phyloP scores from a whole-genome alignment of 345 rosid genomes.

The Arabis hirsuta region DNA sequence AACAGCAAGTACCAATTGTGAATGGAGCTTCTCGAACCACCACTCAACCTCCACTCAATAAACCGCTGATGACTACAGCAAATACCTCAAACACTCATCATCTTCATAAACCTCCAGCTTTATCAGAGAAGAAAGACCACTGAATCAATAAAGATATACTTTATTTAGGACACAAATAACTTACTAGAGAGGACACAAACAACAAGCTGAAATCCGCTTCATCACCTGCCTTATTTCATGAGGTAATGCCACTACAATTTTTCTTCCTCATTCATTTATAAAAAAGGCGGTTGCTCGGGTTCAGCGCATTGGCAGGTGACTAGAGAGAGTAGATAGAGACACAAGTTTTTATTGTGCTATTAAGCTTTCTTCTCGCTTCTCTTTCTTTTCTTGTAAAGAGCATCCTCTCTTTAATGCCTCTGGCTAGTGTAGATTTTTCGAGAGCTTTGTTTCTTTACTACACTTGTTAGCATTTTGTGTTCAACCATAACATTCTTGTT shows the following conservation, averaged over 20 bases:
- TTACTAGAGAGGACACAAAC: slow-evolving; percentile 34
- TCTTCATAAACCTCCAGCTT: slow-evolving; percentile 47
- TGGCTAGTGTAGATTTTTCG: slow-evolving; percentile 34
- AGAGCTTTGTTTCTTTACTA: slow-evolving; percentile 36
- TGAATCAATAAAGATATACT: slow-evolving; percentile 23
- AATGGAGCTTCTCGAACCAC: slow-evolving; percentile 54
- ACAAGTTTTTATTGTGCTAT: slow-evolving; percentile 31
- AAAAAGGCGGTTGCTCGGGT: background rate
- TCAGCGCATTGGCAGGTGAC: slow-evolving; percentile 29
- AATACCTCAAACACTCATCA: slow-evolving; percentile 44
- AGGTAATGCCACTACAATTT: slow-evolving; percentile 34
- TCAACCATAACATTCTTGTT: background rate
- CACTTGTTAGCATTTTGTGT: slow-evolving; percentile 24
- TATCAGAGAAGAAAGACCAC: slow-evolving; percentile 43
- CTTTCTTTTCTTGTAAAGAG: slow-evolving; percentile 17
- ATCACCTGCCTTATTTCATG: slow-evolving; percentile 13
- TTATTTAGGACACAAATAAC: slow-evolving; percentile 31
- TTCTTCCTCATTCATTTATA: slow-evolving; percentile 11
- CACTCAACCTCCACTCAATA: slow-evolving; percentile 36
- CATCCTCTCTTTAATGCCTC: slow-evolving; percentile 35
- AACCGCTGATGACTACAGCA: slow-evolving; percentile 42
- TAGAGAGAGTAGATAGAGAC: slow-evolving; percentile 25
- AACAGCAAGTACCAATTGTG: slow-evolving; percentile 48
- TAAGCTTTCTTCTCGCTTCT: slow-evolving; percentile 28
- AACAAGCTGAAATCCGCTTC: slow-evolving; percentile 8